Evolutionary conservation across 2,329 filamentous ascomycete genomes (phyloP).

Genomic region (Neopestalotiopsis sp.): DNA sequence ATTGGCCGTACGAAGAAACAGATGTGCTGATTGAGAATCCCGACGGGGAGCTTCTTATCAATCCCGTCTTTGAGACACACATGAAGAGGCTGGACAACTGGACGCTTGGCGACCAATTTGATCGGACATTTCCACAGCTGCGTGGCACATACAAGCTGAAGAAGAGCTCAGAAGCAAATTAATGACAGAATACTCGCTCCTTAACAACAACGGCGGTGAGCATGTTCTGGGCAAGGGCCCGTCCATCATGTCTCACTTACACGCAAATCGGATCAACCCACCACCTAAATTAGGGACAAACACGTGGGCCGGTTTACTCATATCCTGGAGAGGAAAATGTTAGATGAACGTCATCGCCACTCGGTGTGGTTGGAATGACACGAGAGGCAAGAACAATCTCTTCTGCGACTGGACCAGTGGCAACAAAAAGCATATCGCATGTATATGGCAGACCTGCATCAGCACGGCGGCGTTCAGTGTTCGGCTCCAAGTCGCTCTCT

Average conservation of each 20-base stretch:
- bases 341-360: no score
- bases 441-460: neutral
- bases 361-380: neutral
- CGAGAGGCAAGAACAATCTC: neutral
- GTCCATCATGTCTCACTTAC: no score
- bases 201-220: no score
- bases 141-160: slow-evolving; percentile 49
- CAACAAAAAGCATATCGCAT: neutral
- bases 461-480: neutral
- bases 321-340: no score
- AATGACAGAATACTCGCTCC: neutral
- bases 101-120: slow-evolving; percentile 76
- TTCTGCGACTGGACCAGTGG: neutral
- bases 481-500: neutral
- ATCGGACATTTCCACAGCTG: slow-evolving; percentile 66
- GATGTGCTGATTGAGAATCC: slow-evolving; percentile 70
- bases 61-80: slow-evolving; percentile 86
- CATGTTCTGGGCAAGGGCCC: no score
- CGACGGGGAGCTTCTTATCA: slow-evolving; percentile 73
- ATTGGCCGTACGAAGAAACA: slow-evolving; percentile 82
- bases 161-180: slow-evolving; percentile 17
- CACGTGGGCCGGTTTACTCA: no score
- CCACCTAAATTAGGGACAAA: no score
- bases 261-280: no score
- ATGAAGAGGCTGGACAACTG: slow-evolving; percentile 79